Evolutionary conservation across 106 monocot genomes (phyloP).

Genomic region (Allium cepa): DNA sequence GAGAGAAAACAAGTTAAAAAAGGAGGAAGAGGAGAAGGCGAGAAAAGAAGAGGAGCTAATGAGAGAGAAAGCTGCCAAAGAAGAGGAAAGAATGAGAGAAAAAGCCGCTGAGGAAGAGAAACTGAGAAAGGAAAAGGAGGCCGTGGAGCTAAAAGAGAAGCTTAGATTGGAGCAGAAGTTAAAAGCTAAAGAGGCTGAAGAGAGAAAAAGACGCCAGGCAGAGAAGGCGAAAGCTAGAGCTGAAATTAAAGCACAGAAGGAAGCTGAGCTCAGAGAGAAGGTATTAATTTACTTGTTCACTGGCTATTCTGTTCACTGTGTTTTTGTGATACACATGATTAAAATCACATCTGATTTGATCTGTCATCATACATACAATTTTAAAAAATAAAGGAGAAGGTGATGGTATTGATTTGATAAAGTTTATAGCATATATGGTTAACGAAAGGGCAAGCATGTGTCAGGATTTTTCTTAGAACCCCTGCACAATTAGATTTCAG

Average conservation of each 20-base stretch:
- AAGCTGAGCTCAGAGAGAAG: constrained; percentile 71
- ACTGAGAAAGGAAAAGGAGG: constrained; percentile 45
- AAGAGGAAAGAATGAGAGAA: constrained; percentile 28
- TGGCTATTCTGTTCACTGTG: too few relatives aligned
- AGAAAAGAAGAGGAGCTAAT: constrained; percentile 34
- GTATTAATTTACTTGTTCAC: constrained; percentile 10
- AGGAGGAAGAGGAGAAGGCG: constrained; percentile 17
- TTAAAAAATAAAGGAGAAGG: not conserved
- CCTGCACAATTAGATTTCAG: too few relatives aligned
- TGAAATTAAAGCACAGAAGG: constrained; percentile 56
- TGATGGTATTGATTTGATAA: not conserved
- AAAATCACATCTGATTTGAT: too few relatives aligned
- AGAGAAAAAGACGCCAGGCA: constrained; percentile 59
- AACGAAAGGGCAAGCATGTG: too few relatives aligned
- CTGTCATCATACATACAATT: too few relatives aligned
- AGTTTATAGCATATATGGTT: not conserved
- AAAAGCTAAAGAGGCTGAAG: constrained; percentile 90
- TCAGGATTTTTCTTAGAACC: too few relatives aligned
- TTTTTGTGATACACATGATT: too few relatives aligned
- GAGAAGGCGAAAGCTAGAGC: constrained; percentile 73
- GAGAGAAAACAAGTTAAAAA: constrained; percentile 16
- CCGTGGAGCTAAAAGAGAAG: constrained; percentile 53
- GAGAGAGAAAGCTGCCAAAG: not conserved
- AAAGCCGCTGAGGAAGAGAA: constrained; percentile 36
- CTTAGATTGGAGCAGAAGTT: constrained; percentile 63